A percentile compares a stretch with the other conserved stretches of the same genome.
phyloP scores from a whole-genome alignment of 169 alveolate genomes.

The Fabrea salina region DNA sequence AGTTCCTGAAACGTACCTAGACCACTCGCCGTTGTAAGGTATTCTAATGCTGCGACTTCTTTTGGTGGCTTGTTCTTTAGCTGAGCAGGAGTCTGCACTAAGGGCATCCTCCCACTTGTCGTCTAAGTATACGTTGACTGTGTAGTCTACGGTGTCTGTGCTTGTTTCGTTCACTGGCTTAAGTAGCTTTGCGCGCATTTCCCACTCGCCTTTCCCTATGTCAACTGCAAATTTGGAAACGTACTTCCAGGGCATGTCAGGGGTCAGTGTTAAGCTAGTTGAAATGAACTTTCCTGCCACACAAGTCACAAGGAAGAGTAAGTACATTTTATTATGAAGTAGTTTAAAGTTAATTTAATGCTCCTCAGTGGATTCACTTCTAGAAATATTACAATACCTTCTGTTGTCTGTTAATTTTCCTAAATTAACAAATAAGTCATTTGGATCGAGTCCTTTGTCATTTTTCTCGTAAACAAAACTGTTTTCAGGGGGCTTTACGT shows the following conservation, averaged over 20 bases:
- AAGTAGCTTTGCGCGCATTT: not conserved
- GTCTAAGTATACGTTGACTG: not conserved
- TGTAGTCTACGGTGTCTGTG: not conserved
- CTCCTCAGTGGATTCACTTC: no score
- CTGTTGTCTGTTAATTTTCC: no score
- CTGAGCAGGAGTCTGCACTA: not conserved
- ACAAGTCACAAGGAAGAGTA: no score
- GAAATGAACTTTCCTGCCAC: no score
- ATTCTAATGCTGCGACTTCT: not conserved
- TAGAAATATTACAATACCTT: no score
- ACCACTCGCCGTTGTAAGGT: slow-evolving; percentile 25
- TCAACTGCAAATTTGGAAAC: slow-evolving; percentile 9
- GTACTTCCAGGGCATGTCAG: slow-evolving; percentile 5
- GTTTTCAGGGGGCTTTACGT: slow-evolving; percentile 5
- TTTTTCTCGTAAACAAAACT: no score
- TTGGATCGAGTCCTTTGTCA: no score
- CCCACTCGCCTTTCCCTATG: not conserved
- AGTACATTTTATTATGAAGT: no score
- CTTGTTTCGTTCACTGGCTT: not conserved
- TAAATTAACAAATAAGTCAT: no score
- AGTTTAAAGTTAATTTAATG: no score
- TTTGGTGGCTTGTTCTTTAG: not conserved
- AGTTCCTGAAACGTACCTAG: not conserved
- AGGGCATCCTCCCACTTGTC: slow-evolving; percentile 12
- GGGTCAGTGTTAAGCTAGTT: slow-evolving; percentile 6